phyloP scores from a whole-genome alignment of 805 yeast genomes.

The Metschnikowia baotianmanensis region DNA sequence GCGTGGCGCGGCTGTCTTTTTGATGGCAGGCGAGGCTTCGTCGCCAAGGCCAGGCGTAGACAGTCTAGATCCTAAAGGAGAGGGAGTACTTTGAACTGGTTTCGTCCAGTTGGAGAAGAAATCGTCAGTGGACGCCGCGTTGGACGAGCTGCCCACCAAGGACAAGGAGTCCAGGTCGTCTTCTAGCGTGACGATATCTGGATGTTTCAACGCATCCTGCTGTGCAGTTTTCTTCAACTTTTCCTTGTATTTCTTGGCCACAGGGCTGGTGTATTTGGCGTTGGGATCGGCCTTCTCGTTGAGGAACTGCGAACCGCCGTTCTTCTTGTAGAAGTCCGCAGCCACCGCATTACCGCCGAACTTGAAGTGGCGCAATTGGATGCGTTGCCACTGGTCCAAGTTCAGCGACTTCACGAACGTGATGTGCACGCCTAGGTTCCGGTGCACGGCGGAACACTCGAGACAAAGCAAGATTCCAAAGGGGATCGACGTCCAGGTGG shows the following conservation, averaged over 20 bases:
- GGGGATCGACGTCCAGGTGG: slow-evolving; percentile 98
- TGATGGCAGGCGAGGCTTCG: slow-evolving; percentile 22
- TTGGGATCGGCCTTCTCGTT: slow-evolving; percentile 55
- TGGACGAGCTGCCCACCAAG: slow-evolving; percentile 32
- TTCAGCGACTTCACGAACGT: slow-evolving; percentile 91
- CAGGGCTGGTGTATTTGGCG: slow-evolving; percentile 74
- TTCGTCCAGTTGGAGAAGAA: slow-evolving; percentile 92
- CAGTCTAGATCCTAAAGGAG: slow-evolving; percentile 47
- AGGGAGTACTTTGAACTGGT: slow-evolving; percentile 55
- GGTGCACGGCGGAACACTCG: slow-evolving; percentile 93
- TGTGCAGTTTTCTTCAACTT: slow-evolving; percentile 69
- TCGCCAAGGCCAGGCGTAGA: slow-evolving; percentile 44
- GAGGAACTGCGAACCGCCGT: slow-evolving; percentile 78
- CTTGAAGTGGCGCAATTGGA: slow-evolving; percentile 86
- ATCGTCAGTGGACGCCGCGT: slow-evolving; percentile 62
- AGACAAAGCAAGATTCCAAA: slow-evolving; percentile 90
- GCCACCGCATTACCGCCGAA: slow-evolving; percentile 91
- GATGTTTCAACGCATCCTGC: slow-evolving; percentile 66
- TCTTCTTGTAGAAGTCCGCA: slow-evolving; percentile 74
- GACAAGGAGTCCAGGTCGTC: slow-evolving; percentile 69
- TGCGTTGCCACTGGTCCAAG: slow-evolving; percentile 91
- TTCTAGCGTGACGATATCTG: slow-evolving; percentile 75
- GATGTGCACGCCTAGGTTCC: slow-evolving; percentile 94
- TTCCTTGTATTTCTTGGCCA: slow-evolving; percentile 78
- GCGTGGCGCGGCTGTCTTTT: slow-evolving; percentile 21